Evolutionary conservation across 176 grass and related monocot species (phyloP).

Genomic region (Triticum monococcum): DNA sequence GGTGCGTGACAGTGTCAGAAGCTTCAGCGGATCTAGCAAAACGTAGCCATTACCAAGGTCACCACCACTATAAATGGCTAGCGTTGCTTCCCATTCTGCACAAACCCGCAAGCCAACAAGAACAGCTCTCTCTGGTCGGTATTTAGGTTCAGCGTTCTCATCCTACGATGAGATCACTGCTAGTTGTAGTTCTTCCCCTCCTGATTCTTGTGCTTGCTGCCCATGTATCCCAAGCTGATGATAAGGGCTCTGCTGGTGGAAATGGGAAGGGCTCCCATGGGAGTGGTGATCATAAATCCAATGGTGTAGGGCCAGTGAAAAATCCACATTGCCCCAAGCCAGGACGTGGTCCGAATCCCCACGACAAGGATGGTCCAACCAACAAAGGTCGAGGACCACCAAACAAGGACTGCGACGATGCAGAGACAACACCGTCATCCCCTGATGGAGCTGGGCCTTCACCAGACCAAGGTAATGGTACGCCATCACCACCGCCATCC

Average conservation of each 20-base stretch:
- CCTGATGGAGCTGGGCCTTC: background rate
- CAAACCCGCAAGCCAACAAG: background rate
- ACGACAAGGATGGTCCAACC: background rate
- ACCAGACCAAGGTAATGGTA: conserved; percentile 5
- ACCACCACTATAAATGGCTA: conserved; percentile 27
- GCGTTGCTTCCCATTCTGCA: background rate
- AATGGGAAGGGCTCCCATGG: background rate
- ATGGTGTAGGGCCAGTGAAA: conserved; percentile 34
- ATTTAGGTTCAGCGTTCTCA: conserved; percentile 1
- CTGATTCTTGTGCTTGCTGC: background rate
- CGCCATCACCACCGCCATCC: background rate
- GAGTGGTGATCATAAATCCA: background rate
- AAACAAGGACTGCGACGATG: conserved; percentile 9
- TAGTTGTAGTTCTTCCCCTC: background rate
- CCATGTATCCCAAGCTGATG: background rate
- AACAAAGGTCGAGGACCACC: background rate
- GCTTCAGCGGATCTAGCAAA: background rate
- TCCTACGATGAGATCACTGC: conserved; percentile 14
- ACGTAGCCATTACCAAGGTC: background rate
- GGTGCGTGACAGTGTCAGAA: background rate
- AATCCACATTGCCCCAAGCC: conserved; percentile 48
- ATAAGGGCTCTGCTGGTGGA: background rate
- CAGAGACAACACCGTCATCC: background rate
- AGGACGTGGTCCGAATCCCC: conserved; percentile 6
- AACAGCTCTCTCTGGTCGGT: background rate